These are phyloP conservation scores for Durusdinium trenchii DNA, from an alignment of 73 alveolate genomes.

Conservation along the genomic window DNA sequence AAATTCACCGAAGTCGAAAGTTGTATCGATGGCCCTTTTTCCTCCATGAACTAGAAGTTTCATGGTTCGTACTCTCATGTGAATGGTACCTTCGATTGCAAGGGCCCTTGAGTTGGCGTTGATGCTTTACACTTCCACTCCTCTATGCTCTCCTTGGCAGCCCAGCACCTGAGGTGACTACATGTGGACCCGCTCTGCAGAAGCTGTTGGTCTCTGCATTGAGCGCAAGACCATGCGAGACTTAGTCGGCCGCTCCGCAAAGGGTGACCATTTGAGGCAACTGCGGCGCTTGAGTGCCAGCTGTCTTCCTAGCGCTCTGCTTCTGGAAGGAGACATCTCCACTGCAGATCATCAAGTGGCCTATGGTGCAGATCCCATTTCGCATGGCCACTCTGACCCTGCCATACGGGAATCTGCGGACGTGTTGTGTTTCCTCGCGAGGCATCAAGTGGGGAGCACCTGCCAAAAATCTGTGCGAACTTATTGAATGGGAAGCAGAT, in stretches of 20 bases:
- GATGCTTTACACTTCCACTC: not conserved
- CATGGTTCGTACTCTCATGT: not conserved
- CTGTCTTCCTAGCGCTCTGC: not conserved
- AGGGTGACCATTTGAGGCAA: constrained; percentile 20
- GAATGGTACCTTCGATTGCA: not conserved
- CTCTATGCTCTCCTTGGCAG: too few relatives aligned
- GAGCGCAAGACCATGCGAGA: constrained; percentile 65
- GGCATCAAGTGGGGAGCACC: not conserved
- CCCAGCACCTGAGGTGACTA: constrained; percentile 39
- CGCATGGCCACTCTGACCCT: not conserved
- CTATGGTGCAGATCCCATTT: constrained; percentile 15
- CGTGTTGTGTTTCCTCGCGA: constrained; percentile 13
- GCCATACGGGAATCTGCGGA: constrained; percentile 19
- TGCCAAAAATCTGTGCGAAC: not conserved
- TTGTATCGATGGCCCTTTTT: not conserved
- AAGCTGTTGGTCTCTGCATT: constrained; percentile 35
- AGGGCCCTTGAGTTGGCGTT: not conserved
- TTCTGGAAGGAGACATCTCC: constrained; percentile 24
- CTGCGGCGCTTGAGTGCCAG: constrained; percentile 34
- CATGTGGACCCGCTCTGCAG: constrained; percentile 3
- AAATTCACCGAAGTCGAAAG: not conserved
- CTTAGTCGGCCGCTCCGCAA: constrained; percentile 37
- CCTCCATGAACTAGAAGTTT: not conserved
- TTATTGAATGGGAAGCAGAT: too few relatives aligned
- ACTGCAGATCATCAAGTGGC: constrained; percentile 28